Percentiles rank a stretch among this genome's conserved stretches.
Conservation (phyloP, 192 early-diverging fungal species). For the Podila minutissima region DNA sequence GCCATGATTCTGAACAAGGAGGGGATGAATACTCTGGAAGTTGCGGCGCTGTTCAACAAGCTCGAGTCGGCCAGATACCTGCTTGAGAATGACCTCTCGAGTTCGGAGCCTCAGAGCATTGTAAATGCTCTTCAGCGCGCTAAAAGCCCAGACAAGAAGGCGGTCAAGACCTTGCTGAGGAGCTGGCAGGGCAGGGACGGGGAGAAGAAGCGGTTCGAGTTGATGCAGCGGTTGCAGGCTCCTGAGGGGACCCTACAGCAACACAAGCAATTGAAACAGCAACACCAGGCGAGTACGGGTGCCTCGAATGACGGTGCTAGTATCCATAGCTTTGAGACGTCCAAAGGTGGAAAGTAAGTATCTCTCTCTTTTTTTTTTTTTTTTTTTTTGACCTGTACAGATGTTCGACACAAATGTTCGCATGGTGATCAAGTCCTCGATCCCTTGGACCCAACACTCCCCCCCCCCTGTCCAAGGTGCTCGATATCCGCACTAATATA, state of each 20-base stretch:
- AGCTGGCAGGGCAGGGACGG: conserved; percentile 20
- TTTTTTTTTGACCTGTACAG: neutral
- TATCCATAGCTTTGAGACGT: conserved; percentile 12
- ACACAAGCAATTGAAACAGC: neutral
- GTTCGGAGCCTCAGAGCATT: conserved; percentile 10
- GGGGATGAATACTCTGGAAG: conserved; percentile 21
- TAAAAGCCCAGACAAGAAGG: conserved; percentile 13
- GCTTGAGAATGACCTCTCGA: conserved; percentile 16
- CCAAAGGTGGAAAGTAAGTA: conserved; percentile 20
- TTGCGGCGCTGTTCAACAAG: conserved; percentile 13
- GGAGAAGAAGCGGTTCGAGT: conserved; percentile 7
- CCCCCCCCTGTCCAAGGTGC: too few relatives aligned
- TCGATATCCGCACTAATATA: neutral
- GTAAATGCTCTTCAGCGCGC: conserved; percentile 14
- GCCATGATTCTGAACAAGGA: conserved; percentile 23
- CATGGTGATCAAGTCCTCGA: too few relatives aligned
- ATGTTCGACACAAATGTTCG: too few relatives aligned
- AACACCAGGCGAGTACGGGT: neutral
- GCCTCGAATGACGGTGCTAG: neutral
- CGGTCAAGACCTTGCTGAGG: conserved; percentile 13
- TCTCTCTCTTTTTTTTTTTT: too few relatives aligned
- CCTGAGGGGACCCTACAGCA: neutral
- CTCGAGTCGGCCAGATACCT: conserved; percentile 10
- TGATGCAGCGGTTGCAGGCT: conserved; percentile 5
- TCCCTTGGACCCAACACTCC: too few relatives aligned